Evolutionary conservation across 352 stramenopile genomes (phyloP), one percentile per base, ranked within the genome.

Genomic region (Phytophthora hybrid): DNA sequence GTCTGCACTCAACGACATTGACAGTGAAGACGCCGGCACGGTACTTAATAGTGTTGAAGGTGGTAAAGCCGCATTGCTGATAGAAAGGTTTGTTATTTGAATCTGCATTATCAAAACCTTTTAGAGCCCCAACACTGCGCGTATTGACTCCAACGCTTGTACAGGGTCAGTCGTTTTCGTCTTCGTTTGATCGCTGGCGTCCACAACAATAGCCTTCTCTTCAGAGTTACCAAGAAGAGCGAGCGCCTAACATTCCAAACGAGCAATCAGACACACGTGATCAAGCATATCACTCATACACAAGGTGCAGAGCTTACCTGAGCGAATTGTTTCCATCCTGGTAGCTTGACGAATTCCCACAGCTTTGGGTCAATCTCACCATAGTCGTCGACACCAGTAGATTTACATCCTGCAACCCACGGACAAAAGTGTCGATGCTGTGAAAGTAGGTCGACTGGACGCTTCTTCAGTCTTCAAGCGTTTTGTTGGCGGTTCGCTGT

Each of bases 391-490:
- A 73, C 57, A 49, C 56, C 61, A 51, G 52, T 60, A 14, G 64
- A 66, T 32, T 77, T 69, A 10, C 65, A 63, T 3, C 10, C 63
- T 8, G 66, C 32, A 34, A 91, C 66, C 85, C 84, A 91, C 16
- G 85, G 84, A 60, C 85, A 93, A 69, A 91, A 93, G 62, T 80
- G 79, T 26, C 85, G 85, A 49, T 93, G 85, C 31, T 83, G 72
- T 4, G 66, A 70, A 46, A 77, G 68, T 3, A 67, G 32, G 53
- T 77, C 63, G 11, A 74, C 47, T 59, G 54, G 29, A 31, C 21
- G 29, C 32, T 23, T 34, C 46, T 41, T 63, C 32, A 29, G 44
- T 23, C 65, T 79, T 83, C 8, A 74, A 56, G 13, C 83, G 83
- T 59, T 91, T 91, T 16, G 57, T 41, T 14, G 73, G 53, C 5